Base-by-base conservation (phyloP, 208 protist species). In the Wallacemonas collosoma region DNA sequence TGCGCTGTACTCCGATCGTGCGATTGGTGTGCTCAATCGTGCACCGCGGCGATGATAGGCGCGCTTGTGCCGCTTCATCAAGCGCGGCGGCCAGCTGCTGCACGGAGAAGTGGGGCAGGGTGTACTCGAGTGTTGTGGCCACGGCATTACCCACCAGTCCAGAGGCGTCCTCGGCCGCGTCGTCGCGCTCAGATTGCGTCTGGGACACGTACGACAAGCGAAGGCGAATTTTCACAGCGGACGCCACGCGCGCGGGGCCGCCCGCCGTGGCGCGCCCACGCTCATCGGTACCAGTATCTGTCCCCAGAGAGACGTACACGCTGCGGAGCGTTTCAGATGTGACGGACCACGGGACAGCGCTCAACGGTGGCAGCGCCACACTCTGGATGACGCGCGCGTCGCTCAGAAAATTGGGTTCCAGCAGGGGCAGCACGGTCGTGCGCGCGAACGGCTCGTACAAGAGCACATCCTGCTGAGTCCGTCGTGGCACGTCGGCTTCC, bases 101-200 rank as follows among this genome's bases (percentile, higher is more conserved):
- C 9, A 54, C 43, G 11, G 78, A 40, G 3, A 70, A 0, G 2
- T 11, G 17, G 3, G 78, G 48, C 4, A 82, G 69, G 41, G 56
- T 35, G 78, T 79, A 82, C 35, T 78, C 73, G 2, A 73, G 9
- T 11, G 44, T 65, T 35, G 72, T 35, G 1, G 40, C 38, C 12
- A 65, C 60, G n/a, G 4, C 43, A 9, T 44, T 38, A n/a, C 60
- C 60, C 4, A 36, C 43, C 5, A 65, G 60, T 5, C 60, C 60
- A 38, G 53, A 35, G 40, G 64, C 41, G 36, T 35, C 39, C 62
- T 15, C n/a, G n/a, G 38, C 43, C 57, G 73, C 36, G 67, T 41
- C 15, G 15, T 50, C 39, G 56, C 39, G 50, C 55, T 73, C n/a
- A 56, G 65, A 61, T 56, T 62, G 17, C 26, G 41, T 61, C 63